These are phyloP conservation scores for Phytophthora sojae DNA, from an alignment of 352 stramenopile species.

Conservation along the genomic window DNA sequence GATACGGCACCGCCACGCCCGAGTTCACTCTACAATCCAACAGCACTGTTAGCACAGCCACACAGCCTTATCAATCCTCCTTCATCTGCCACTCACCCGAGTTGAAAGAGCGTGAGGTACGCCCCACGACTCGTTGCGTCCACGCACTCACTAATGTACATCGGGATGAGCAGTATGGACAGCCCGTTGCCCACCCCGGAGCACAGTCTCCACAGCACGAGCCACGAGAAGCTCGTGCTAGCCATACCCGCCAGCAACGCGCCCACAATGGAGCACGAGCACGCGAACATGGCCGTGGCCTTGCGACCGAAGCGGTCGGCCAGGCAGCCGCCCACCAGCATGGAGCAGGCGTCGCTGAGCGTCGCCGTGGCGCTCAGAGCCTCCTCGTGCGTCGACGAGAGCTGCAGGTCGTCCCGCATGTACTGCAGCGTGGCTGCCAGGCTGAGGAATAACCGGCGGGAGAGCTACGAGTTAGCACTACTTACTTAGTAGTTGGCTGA, in stretches of 20 bases:
- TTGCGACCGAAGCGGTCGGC: constrained; percentile 82
- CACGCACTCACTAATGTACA: constrained; percentile 91
- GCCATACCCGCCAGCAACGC: constrained; percentile 62
- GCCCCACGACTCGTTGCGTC: constrained; percentile 64
- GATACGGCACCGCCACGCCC: constrained; percentile 77
- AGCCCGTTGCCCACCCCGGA: constrained; percentile 83
- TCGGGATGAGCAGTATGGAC: constrained; percentile 87
- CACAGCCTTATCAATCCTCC: neutral
- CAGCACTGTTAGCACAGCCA: neutral
- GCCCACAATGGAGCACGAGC: constrained; percentile 72
- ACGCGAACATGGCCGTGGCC: constrained; percentile 76
- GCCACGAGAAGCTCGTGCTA: constrained; percentile 63
- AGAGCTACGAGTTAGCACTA: constrained; percentile 1
- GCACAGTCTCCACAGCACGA: constrained; percentile 77
- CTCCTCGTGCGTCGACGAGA: constrained; percentile 76
- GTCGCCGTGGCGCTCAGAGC: constrained; percentile 82
- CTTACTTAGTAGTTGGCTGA: neutral
- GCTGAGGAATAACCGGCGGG: constrained; percentile 23
- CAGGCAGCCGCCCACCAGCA: constrained; percentile 77
- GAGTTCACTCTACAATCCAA: constrained; percentile 65
- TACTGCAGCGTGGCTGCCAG: constrained; percentile 84
- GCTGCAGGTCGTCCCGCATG: constrained; percentile 72
- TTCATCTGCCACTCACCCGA: constrained; percentile 53
- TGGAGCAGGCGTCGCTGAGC: constrained; percentile 81
- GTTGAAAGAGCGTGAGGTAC: constrained; percentile 83